Evolutionary conservation across 257 asterid genomes (phyloP), one percentile per base, ranked within the genome.

Genomic region (Penstemon barbatus): DNA sequence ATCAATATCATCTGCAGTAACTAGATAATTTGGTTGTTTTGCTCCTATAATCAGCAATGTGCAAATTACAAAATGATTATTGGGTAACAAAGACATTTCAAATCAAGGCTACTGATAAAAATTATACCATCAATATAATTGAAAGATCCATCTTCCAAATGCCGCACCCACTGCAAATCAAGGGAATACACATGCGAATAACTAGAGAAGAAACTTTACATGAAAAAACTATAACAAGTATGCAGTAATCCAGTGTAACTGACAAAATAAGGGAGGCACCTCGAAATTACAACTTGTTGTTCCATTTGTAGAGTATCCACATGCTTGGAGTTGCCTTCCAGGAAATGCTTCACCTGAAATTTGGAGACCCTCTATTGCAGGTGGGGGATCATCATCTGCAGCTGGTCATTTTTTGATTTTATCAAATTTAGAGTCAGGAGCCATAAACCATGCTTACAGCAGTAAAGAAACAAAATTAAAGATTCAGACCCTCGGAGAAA

Each of bases 271-370:
- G 69, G 60, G 55, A 77, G 69, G 70, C 69, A 94, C 99, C 95
- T 91, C 99, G 76, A 94, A 94, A 78, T 91, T 89, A 80, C 99
- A 94, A 81, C 97, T 94, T 77, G 97, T 91, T 56, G 99, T 94
- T 79, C 99, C 99, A 83, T 94, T 87, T 49, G 78, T 83, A 52
- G 99, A 94, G 82, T 77, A 86, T 71, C 99, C 99, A 71, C 87
- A 84, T 53, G 99, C 99, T 83, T 82, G 93, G 74, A 94, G 96
- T 77, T 82, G 87, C 79, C 75, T 85, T 19, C 99, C 99, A 38
- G 95, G 99, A 82, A 78, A 94, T 52, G 99, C 90, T 68, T 89
- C 96, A 48, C 99, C 99, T 59, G 96, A 83, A 68, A 94, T 94
- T 84, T 94, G 99, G 77, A 94, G 96, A 39, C 90, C 96, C 72